Evolutionary conservation across 805 yeast species (phyloP).

Genomic region (Starmerella stigmatis): DNA sequence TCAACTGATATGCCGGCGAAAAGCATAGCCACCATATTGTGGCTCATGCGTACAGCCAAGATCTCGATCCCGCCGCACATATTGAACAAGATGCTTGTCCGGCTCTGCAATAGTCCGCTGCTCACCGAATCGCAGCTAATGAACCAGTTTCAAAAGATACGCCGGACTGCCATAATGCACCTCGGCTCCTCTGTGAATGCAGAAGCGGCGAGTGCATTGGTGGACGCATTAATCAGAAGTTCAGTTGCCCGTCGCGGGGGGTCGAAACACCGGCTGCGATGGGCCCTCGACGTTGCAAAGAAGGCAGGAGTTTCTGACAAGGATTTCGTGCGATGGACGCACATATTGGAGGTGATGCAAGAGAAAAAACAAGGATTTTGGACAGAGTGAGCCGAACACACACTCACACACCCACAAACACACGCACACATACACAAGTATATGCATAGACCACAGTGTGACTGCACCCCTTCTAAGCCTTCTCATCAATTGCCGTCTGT

Average conservation of each 20-base stretch:
- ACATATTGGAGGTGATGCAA: constrained; percentile 23
- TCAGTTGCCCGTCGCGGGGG: constrained; percentile 23
- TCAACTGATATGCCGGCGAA: constrained; percentile 24
- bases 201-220: constrained; percentile 21
- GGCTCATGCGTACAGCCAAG: constrained; percentile 20
- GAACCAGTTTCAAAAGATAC: constrained; percentile 21
- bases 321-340: constrained; percentile 24
- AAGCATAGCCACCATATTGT: constrained; percentile 18
- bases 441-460: too few species aligned
- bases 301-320: constrained; percentile 21
- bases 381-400: background rate
- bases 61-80: constrained; percentile 18
- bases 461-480: too few species aligned
- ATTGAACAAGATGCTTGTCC: constrained; percentile 22
- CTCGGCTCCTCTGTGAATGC: background rate
- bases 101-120: constrained; percentile 18
- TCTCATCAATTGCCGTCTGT: too few species aligned
- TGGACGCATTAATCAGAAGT: constrained; percentile 24
- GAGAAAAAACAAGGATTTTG: constrained; percentile 5
- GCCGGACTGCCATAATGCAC: constrained; percentile 16
- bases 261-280: constrained; percentile 24
- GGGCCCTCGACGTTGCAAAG: constrained; percentile 28
- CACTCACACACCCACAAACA: too few species aligned
- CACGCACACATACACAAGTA: too few species aligned
- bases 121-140: constrained; percentile 24